Evolutionary conservation across 306 rosid species (phyloP), one percentile per base, ranked within the genome.

Genomic region (Casuarina glauca): DNA sequence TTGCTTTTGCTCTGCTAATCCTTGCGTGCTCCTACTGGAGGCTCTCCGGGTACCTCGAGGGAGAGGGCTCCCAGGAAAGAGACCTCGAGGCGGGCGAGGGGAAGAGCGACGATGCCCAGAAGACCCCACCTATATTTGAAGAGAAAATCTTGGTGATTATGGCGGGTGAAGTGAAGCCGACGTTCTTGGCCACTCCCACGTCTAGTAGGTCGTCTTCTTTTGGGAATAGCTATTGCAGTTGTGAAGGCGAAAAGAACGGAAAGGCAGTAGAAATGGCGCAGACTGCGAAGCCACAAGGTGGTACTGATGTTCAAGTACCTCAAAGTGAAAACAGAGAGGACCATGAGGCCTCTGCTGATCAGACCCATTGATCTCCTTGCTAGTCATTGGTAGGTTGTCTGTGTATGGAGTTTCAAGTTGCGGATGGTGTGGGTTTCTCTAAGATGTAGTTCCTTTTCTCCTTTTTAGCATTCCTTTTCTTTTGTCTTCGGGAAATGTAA

Each of bases 21-120:
- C 91, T 96, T 2, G 98, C 99, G 7, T 96, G 99, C 44, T 96
- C 99, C 51, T 96, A 96, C 60, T 93, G 99, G 99, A 96, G 87
- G 72, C 97, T 96, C n/a, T 93, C 99, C 0, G 96, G 98, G 2
- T 86, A 86, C 86, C 90, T 89, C 0, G 97, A 91, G 10, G 76
- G 78, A 12, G 77, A 78, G 72, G 86, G 79, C 19, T 80, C 73
- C 45, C 48, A 75, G 0, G 84, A 84, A 15, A 60, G 79, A 10
- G 96, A 93, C 88, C 79, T 90, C 3, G 99, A 96, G 73, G 81
- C 93, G 0, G 97, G 89, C 0, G 88, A 78, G 42, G 81, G 69
- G 6, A 84, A 72, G 12, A 32, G 5, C 1, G 86, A 85, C 9
- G 86, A 88, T 3, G 48, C 82, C 75, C 81, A 85, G 68, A 92